Evolutionary conservation across 2,329 filamentous ascomycete genomes (phyloP).

Genomic region (Paraphaeosphaeria sporulosa): DNA sequence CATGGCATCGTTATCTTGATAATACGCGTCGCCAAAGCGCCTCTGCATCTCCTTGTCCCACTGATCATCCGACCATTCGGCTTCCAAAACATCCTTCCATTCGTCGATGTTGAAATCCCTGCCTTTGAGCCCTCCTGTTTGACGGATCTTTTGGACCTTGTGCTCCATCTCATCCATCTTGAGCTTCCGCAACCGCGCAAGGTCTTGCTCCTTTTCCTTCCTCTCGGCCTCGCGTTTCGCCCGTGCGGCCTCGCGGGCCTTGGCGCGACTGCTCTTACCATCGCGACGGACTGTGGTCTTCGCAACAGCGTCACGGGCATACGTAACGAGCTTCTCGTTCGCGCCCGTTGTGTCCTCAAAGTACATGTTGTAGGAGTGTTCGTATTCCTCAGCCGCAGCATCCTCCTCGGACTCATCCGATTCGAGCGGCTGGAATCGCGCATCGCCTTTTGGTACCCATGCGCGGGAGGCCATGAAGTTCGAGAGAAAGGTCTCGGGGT

Average conservation of each 20-base stretch:
- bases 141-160: conserved; percentile 86
- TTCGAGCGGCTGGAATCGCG: conserved; percentile 81
- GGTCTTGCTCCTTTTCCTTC: conserved; percentile 77
- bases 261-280: conserved; percentile 77
- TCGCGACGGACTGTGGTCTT: conserved; percentile 87
- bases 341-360: conserved; percentile 91
- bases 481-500: conserved; percentile 91
- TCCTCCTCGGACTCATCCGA: conserved; percentile 87
- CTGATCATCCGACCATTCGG: conserved; percentile 84
- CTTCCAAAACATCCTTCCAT: conserved; percentile 84
- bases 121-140: conserved; percentile 81
- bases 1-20: conserved; percentile 69
- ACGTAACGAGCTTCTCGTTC: conserved; percentile 87
- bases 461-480: conserved; percentile 94
- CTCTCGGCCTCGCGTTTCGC: conserved; percentile 82
- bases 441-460: conserved; percentile 76
- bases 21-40: conserved; percentile 90
- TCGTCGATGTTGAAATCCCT: conserved; percentile 75
- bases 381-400: conserved; percentile 81
- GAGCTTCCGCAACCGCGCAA: conserved; percentile 81
- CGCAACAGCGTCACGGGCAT: conserved; percentile 84
- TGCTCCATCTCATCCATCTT: conserved; percentile 90
- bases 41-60: conserved; percentile 93
- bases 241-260: conserved; percentile 78
- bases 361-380: conserved; percentile 92